Percentiles rank a stretch among this genome's conserved stretches.
phyloP scores from a whole-genome alignment of 176 grass and related monocot genomes.

The Carex parvula region DNA sequence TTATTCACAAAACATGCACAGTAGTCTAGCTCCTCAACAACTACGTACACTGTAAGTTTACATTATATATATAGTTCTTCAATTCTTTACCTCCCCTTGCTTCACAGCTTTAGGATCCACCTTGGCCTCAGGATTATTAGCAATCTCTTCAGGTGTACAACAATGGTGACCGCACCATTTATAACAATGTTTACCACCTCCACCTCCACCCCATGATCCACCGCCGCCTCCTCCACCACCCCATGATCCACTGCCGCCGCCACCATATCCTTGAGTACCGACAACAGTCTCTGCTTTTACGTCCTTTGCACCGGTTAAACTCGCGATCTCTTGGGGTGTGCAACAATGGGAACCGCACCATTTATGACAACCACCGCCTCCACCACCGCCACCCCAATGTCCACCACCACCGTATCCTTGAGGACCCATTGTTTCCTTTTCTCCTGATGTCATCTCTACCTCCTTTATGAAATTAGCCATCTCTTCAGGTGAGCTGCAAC shows the following conservation, averaged over 20 bases:
- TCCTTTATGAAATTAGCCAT: neutral
- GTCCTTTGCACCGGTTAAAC: neutral
- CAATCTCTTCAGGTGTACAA: neutral
- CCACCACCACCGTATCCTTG: neutral
- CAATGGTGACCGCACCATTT: neutral
- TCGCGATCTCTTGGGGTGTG: neutral
- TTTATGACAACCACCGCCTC: neutral
- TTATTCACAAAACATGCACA: neutral
- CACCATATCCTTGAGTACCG: neutral
- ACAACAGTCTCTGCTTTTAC: neutral
- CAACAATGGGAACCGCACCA: neutral
- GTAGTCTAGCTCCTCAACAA: neutral
- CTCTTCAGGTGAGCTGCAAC: neutral
- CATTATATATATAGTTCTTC: conserved; percentile 1
- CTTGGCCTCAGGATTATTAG: neutral
- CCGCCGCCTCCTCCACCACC: neutral
- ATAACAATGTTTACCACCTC: neutral
- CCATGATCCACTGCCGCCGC: neutral
- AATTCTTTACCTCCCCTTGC: conserved; percentile 13
- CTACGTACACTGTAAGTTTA: neutral
- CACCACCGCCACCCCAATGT: neutral
- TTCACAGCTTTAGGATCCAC: neutral
- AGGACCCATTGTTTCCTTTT: neutral
- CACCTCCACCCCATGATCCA: neutral
- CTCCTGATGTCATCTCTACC: neutral